Percentiles rank a stretch among this genome's conserved stretches.
These are phyloP conservation scores for Penicillium paradoxum DNA, from an alignment of 495 filamentous ascomycete genomes.

Conservation along the genomic window DNA sequence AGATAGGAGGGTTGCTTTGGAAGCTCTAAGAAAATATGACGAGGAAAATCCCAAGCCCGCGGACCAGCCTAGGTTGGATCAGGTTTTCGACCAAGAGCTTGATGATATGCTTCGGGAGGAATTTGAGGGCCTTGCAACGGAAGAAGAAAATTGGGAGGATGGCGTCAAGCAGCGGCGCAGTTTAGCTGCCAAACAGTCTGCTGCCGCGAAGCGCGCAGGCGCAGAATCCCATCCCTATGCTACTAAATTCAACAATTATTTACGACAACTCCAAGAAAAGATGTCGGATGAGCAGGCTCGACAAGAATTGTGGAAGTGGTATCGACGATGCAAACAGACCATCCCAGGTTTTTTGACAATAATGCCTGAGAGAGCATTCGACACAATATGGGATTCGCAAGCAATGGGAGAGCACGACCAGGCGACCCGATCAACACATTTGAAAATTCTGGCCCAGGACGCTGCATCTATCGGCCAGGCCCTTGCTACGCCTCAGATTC, in stretches of 20 bases:
- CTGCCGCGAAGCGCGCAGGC: slow-evolving; percentile 19
- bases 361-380: slow-evolving; percentile 33
- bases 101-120: slow-evolving; percentile 41
- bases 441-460: slow-evolving; percentile 58
- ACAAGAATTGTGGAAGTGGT: slow-evolving; percentile 43
- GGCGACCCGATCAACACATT: slow-evolving; percentile 47
- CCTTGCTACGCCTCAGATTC: slow-evolving; percentile 52
- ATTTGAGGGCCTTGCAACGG: slow-evolving; percentile 35
- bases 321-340: slow-evolving; percentile 39
- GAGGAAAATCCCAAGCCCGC: slow-evolving; percentile 25
- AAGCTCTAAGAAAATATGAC: slow-evolving; percentile 41
- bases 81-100: slow-evolving; percentile 44
- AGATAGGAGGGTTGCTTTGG: slow-evolving; percentile 36
- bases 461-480: slow-evolving; percentile 49
- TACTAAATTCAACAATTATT: slow-evolving; percentile 28
- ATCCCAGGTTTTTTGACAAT: slow-evolving; percentile 34
- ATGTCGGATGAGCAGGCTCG: slow-evolving; percentile 20
- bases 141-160: slow-evolving; percentile 38
- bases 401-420: slow-evolving; percentile 38
- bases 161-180: slow-evolving; percentile 18
- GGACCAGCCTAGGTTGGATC: slow-evolving; percentile 23
- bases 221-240: slow-evolving; percentile 29
- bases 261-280: slow-evolving; percentile 24
- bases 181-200: slow-evolving; percentile 15
- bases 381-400: slow-evolving; percentile 44